Evolutionary conservation across 2,329 filamentous ascomycete genomes (phyloP).

Genomic region (Hypoxylon rubiginosum): DNA sequence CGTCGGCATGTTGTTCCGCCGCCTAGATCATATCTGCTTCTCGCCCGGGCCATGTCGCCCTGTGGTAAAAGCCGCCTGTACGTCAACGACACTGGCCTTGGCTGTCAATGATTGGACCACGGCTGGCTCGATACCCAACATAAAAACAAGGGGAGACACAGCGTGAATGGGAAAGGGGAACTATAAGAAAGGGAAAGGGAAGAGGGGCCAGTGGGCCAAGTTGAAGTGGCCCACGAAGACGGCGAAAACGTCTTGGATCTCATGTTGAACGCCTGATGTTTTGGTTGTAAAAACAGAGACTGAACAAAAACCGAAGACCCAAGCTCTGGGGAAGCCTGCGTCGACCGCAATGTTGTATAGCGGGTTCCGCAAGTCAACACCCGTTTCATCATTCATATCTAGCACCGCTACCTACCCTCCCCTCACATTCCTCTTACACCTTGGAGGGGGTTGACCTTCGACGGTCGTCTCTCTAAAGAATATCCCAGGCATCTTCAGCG

Average conservation of each 20-base stretch:
- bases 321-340: constrained; percentile 63
- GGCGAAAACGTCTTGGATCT: constrained; percentile 75
- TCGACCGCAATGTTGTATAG: constrained; percentile 81
- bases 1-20: constrained; percentile 10
- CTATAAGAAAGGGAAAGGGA: constrained; percentile 42
- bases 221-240: constrained; percentile 75
- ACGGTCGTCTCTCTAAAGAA: constrained; percentile 74
- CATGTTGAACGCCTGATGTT: constrained; percentile 84
- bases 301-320: constrained; percentile 78
- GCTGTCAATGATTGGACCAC: constrained; percentile 9
- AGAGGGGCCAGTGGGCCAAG: constrained; percentile 65
- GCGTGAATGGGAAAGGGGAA: constrained; percentile 39
- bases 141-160: constrained; percentile 16
- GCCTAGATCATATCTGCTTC: constrained; percentile 25
- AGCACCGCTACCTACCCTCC: constrained; percentile 48
- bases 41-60: constrained; percentile 13
- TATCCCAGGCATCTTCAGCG: constrained; percentile 94
- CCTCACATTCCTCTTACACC: constrained; percentile 28
- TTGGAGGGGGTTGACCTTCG: constrained; percentile 14
- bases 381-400: constrained; percentile 49
- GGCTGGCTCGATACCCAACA: constrained; percentile 1
- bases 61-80: constrained; percentile 6
- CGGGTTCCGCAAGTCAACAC: constrained; percentile 59
- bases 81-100: constrained; percentile 12
- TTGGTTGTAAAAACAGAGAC: constrained; percentile 89